A percentile compares a stretch with the other conserved stretches of the same genome.
Conservation (phyloP, 176 grass and related monocot species). For the Triticum monococcum region DNA sequence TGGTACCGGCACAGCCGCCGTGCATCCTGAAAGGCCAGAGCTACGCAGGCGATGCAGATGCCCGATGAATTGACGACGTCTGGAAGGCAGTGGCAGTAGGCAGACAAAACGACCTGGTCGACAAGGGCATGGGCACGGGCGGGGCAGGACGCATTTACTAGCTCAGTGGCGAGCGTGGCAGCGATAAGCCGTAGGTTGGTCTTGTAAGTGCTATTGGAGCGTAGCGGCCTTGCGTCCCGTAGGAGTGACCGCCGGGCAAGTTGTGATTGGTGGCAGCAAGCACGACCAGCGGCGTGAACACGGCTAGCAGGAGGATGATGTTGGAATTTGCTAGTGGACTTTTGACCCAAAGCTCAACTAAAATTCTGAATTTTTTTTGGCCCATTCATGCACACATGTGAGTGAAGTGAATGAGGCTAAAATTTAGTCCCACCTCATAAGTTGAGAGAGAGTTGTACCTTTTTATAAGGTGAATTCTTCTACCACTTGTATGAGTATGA, state of each 20-base stretch:
- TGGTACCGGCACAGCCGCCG: conserved; percentile 20
- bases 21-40: conserved; percentile 17
- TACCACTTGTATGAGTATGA: too few species aligned
- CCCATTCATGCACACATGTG: too few species aligned
- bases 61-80: conserved; percentile 11
- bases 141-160: neutral
- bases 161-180: conserved; percentile 21
- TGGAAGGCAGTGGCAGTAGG: conserved; percentile 34
- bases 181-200: conserved; percentile 41
- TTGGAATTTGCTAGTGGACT: too few species aligned
- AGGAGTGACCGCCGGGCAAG: neutral
- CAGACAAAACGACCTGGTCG: conserved; percentile 25
- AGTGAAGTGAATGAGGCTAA: too few species aligned
- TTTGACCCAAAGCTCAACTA: too few species aligned
- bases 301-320: neutral
- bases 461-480: too few species aligned
- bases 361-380: too few species aligned
- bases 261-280: neutral
- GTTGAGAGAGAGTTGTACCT: too few species aligned
- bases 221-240: conserved; percentile 25
- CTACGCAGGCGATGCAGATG: conserved; percentile 35
- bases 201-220: conserved; percentile 43
- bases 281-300: neutral
- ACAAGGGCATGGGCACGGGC: conserved; percentile 22
- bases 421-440: too few species aligned